Base-by-base conservation (phyloP, 345 rosid genomes). In the Abelmoschus esculentus region DNA sequence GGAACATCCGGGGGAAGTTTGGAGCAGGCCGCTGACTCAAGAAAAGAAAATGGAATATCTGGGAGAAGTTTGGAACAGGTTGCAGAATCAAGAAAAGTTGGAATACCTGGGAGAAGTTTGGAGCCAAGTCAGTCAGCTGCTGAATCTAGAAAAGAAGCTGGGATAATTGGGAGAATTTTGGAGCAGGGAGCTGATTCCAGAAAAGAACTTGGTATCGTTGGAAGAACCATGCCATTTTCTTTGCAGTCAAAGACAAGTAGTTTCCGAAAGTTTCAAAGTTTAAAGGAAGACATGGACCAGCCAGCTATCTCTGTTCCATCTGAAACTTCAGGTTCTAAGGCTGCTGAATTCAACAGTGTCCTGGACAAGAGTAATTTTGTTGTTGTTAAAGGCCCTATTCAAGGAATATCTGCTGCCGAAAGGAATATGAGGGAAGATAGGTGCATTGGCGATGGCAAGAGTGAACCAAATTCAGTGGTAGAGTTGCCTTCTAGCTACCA, bases 201-300 rank as follows among this genome's bases (percentile, higher is more conserved):
- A 54, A 62, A 62, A 52, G 74, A 72, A 62, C 74, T 62, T 18
- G 87, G 86, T 71, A 83, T 90, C 75, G 90, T 83, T 71, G 92
- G 86, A 40, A 90, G 97, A 78, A 91, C 98, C 55, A 93, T 91
- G 97, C 99, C 96, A 64, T 95, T 91, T 84, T 87, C 99, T 18
- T 81, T 91, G 88, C 99, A 91, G 81, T 87, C 93, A 55, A 89
- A 86, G 78, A 59, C 87, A 31, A 70, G 81, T 79, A 97, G 85
- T 68, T 74, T 81, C 32, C 80, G 84, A 59, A 91, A 82, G 85
- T 81, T 79, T 50, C 80, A 85, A 69, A 89, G 73, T 71, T 78
- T 80, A 74, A 83, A 86, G 76, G 92, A 82, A 73, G 92, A 89
- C 73, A 54, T 72, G 70, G 96, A 88, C 69, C 85, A 36, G 81